phyloP scores from a whole-genome alignment of 2,329 filamentous ascomycete species.

The Furcasterigmium furcatum region DNA sequence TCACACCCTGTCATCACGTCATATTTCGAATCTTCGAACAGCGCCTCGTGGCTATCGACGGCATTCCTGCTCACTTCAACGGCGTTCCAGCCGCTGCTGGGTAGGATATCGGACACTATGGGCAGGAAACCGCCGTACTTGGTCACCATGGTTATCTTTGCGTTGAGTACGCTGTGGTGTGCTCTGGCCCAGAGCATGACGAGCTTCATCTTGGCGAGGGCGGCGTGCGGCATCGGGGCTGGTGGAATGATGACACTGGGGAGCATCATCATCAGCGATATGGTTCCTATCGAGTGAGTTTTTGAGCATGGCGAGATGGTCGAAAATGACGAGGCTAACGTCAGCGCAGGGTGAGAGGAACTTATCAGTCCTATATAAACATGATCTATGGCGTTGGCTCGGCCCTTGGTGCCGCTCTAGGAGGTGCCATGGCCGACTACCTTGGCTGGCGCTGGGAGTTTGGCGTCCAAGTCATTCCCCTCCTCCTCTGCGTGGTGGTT shows the following conservation, averaged over 20 bases:
- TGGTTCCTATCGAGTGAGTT: constrained; percentile 67
- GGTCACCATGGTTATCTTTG: constrained; percentile 59
- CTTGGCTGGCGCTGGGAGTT: constrained; percentile 76
- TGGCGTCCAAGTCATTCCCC: constrained; percentile 53
- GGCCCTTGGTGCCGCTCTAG: constrained; percentile 63
- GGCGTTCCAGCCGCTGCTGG: constrained; percentile 71
- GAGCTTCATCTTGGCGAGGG: constrained; percentile 68
- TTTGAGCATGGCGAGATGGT: neutral
- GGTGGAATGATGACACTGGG: constrained; percentile 68
- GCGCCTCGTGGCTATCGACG: constrained; percentile 79
- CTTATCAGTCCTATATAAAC: constrained; percentile 71
- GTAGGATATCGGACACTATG: constrained; percentile 70
- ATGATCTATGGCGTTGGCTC: constrained; percentile 58
- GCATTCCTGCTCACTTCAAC: constrained; percentile 76
- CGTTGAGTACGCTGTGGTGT: constrained; percentile 66
- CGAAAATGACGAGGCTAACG: neutral
- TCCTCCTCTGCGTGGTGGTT: constrained; percentile 43
- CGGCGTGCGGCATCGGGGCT: constrained; percentile 69
- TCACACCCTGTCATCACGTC: constrained; percentile 79
- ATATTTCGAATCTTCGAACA: constrained; percentile 73
- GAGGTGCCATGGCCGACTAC: constrained; percentile 65
- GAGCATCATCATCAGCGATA: constrained; percentile 68
- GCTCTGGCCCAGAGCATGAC: constrained; percentile 63
- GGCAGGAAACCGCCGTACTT: constrained; percentile 68
- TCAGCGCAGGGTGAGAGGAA: constrained; percentile 47